Conservation (phyloP, 805 yeast genomes). For the Zygoascus bituminiphila region DNA sequence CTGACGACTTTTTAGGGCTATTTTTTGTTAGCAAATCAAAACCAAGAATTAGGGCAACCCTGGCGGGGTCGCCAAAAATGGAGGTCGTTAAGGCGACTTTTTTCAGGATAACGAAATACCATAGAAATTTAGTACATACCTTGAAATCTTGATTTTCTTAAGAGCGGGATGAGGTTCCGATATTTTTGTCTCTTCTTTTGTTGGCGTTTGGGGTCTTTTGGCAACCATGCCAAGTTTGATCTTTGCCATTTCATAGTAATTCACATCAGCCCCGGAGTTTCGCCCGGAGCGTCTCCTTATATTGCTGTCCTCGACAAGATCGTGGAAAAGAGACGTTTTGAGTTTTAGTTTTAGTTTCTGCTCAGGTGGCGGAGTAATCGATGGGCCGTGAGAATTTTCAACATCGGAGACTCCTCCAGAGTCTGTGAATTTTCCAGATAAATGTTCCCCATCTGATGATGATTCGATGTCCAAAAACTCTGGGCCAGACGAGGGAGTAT, state of each 20-base stretch:
- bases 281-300: conserved; percentile 12
- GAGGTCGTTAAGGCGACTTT: too few relatives aligned
- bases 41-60: background rate
- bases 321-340: conserved; percentile 17
- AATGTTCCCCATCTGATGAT: conserved; percentile 8
- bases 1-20: conserved; percentile 14
- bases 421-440: background rate
- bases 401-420: background rate
- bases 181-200: background rate
- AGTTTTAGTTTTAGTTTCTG: conserved; percentile 18
- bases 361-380: conserved; percentile 12
- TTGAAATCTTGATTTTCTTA: conserved; percentile 10
- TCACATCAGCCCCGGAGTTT: conserved; percentile 5
- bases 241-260: conserved; percentile 15
- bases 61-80: too few relatives aligned
- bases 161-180: background rate
- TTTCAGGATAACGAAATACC: too few relatives aligned
- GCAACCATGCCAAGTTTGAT: conserved; percentile 11
- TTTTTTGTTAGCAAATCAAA: background rate
- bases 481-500: conserved; percentile 1
- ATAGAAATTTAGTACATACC: conserved; percentile 7
- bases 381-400: background rate
- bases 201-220: conserved; percentile 10
- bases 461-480: conserved; percentile 2
- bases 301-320: conserved; percentile 13